Conservation (phyloP, 1,284 basidiomycete genomes). For the Ceratobasidium sp. region DNA sequence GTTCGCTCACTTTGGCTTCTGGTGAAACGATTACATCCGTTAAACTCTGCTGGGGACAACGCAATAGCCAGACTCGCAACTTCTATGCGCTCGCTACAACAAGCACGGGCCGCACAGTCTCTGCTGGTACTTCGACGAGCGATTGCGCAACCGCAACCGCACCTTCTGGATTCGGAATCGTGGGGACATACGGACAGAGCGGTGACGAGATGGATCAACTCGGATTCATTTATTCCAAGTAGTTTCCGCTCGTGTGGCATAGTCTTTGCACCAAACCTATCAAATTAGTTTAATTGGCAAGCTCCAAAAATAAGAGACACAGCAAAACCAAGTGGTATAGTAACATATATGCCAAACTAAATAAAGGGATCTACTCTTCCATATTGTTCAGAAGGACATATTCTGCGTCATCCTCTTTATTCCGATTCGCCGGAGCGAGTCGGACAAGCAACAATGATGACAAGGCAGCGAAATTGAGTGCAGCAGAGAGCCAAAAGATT, state of each 20-base stretch:
- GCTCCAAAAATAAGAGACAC: background rate
- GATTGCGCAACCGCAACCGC: slow-evolving; percentile 48
- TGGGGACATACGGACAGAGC: slow-evolving; percentile 51
- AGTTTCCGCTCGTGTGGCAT: background rate
- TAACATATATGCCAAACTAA: background rate
- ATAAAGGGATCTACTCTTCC: slow-evolving; percentile 13
- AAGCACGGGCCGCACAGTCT: slow-evolving; percentile 48
- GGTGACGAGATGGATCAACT: slow-evolving; percentile 52
- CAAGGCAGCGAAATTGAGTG: slow-evolving; percentile 4
- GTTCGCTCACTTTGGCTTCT: slow-evolving; percentile 47
- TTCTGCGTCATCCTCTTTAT: slow-evolving; percentile 19
- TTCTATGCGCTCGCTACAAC: slow-evolving; percentile 51
- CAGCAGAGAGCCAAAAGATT: slow-evolving; percentile 50
- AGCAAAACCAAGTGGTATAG: background rate
- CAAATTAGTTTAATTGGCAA: background rate
- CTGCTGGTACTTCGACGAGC: slow-evolving; percentile 49
- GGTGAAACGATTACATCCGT: slow-evolving; percentile 47
- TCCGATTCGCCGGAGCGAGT: background rate
- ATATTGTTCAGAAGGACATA: slow-evolving; percentile 31
- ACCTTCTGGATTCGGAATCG: slow-evolving; percentile 51
- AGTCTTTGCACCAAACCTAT: background rate
- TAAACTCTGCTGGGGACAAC: slow-evolving; percentile 48
- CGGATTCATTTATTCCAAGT: slow-evolving; percentile 43
- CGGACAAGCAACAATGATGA: slow-evolving; percentile 13
- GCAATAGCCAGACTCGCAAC: slow-evolving; percentile 48